A percentile compares a stretch with the other conserved stretches of the same genome.
Evolutionary conservation across 495 filamentous ascomycete genomes (phyloP).

Genomic region (Rhypophila decipiens): DNA sequence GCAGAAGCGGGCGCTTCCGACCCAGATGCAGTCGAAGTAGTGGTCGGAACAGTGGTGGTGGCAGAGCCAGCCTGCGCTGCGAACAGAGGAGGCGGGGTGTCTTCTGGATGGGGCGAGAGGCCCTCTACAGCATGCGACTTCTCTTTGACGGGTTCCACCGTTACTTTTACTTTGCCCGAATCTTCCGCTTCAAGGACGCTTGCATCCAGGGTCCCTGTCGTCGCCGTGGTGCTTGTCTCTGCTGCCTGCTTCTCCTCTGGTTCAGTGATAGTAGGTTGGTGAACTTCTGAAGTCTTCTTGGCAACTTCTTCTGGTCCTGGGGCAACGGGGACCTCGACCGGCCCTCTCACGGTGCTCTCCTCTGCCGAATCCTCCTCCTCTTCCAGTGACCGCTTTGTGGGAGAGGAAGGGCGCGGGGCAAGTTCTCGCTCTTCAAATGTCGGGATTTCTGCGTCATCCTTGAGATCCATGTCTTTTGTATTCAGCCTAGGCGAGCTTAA

Average conservation of each 20-base stretch:
- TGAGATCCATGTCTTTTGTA: slow-evolving; percentile 29
- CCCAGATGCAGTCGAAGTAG: too few species aligned
- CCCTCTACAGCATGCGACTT: slow-evolving; percentile 1
- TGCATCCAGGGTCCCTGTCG: background rate
- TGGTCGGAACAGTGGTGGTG: too few species aligned
- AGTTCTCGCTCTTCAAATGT: slow-evolving; percentile 38
- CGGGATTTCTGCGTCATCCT: slow-evolving; percentile 16
- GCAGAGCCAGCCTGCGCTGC: too few species aligned
- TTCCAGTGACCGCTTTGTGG: slow-evolving; percentile 24
- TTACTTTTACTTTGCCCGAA: background rate
- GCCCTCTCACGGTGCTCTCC: background rate
- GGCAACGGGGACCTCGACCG: slow-evolving; percentile 1
- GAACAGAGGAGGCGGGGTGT: slow-evolving; percentile 65
- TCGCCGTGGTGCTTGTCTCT: background rate
- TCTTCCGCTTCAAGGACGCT: slow-evolving; percentile 2
- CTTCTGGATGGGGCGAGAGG: slow-evolving; percentile 54
- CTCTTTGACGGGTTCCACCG: slow-evolving; percentile 7
- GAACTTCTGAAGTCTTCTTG: background rate
- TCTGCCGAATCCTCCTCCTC: background rate
- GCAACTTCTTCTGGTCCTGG: background rate
- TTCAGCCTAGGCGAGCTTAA: slow-evolving; percentile 52
- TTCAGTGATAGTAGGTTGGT: background rate
- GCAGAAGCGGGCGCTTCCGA: too few species aligned
- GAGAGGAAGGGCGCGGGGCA: slow-evolving; percentile 45
- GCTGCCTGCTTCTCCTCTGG: background rate